These are phyloP conservation scores for Aspergillus ochraceus DNA, from an alignment of 2,329 filamentous ascomycete genomes.

Conservation along the genomic window DNA sequence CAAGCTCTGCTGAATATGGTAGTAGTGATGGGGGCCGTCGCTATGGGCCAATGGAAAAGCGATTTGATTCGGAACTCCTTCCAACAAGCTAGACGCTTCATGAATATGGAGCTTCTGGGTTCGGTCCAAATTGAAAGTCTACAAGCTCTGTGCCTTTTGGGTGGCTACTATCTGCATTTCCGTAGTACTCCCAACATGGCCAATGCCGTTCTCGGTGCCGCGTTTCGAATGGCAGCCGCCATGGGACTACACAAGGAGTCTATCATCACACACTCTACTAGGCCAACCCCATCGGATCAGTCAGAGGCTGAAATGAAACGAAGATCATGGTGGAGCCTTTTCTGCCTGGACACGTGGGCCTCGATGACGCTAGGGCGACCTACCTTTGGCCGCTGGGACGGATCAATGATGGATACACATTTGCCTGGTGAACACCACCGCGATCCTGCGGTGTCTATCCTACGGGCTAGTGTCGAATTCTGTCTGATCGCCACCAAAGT, in stretches of 20 bases:
- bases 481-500: conserved; percentile 6
- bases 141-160: conserved; percentile 18
- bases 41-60: not conserved
- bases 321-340: conserved; percentile 11
- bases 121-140: conserved; percentile 18
- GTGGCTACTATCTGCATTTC: conserved; percentile 18
- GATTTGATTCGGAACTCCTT: conserved; percentile 3
- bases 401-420: conserved; percentile 4
- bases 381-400: conserved; percentile 10
- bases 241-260: conserved; percentile 12
- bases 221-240: conserved; percentile 18
- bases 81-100: conserved; percentile 1
- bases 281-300: not conserved
- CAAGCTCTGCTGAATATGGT: conserved; percentile 10
- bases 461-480: conserved; percentile 6
- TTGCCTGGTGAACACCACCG: not conserved
- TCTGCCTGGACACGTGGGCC: conserved; percentile 12
- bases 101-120: conserved; percentile 11
- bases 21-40: conserved; percentile 7
- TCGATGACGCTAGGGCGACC: conserved; percentile 10
- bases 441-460: conserved; percentile 1
- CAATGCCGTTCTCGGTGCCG: conserved; percentile 17
- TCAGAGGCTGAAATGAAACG: not conserved
- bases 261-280: not conserved
- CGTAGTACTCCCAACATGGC: conserved; percentile 20